Evolutionary conservation across 768 basidiomycete species (phyloP).

Genomic region (Mycena latifolia): DNA sequence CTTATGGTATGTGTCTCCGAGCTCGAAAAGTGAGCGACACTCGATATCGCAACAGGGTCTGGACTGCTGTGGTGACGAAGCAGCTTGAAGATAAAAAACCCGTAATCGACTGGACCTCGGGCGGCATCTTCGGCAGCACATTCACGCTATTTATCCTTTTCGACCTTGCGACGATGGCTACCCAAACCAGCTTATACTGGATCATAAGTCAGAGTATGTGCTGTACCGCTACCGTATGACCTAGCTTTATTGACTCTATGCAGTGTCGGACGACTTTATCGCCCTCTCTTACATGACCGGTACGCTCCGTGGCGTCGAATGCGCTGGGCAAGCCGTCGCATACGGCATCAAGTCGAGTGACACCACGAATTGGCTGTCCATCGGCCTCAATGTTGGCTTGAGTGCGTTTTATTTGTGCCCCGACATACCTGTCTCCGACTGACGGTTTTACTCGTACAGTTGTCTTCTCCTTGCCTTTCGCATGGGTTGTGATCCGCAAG

Average conservation of each 20-base stretch:
- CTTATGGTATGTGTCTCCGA: slow-evolving; percentile 37
- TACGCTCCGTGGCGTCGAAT: slow-evolving; percentile 47
- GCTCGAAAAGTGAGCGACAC: not conserved
- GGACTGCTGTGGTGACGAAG: slow-evolving; percentile 48
- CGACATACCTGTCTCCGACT: not conserved
- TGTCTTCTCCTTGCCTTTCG: slow-evolving; percentile 46
- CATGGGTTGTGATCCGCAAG: slow-evolving; percentile 46
- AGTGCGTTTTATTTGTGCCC: slow-evolving; percentile 40
- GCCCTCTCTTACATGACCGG: slow-evolving; percentile 50
- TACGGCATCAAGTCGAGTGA: slow-evolving; percentile 49
- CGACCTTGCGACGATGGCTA: slow-evolving; percentile 49
- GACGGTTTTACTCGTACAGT: slow-evolving; percentile 32
- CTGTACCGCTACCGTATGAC: too few species aligned
- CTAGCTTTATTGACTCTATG: not conserved
- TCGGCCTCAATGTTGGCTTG: slow-evolving; percentile 48
- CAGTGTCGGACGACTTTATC: slow-evolving; percentile 51
- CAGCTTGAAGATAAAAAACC: slow-evolving; percentile 45
- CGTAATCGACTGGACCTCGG: slow-evolving; percentile 49
- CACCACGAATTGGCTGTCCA: slow-evolving; percentile 49
- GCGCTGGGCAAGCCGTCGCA: slow-evolving; percentile 49
- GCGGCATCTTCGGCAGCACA: slow-evolving; percentile 43
- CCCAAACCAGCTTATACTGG: slow-evolving; percentile 49
- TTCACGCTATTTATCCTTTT: slow-evolving; percentile 47
- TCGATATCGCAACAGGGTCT: slow-evolving; percentile 37
- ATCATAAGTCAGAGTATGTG: slow-evolving; percentile 46